Percentiles rank a stretch among this genome's conserved stretches.
Conservation (phyloP, 2,329 filamentous ascomycete genomes). For the Nigrospora osmanthi region DNA sequence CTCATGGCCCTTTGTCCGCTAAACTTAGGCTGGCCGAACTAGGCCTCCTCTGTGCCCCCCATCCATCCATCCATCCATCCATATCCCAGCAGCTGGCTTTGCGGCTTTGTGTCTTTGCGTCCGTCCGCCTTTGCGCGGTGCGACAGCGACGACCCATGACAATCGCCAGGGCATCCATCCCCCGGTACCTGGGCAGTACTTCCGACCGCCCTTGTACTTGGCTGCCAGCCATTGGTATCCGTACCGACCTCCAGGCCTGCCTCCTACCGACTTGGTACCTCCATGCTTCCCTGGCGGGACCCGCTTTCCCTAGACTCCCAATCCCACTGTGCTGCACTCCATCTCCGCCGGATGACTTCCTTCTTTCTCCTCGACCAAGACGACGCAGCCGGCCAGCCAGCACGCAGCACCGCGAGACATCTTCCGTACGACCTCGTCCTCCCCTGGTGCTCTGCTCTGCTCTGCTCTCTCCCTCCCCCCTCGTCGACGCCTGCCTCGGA, state of each 20-base stretch:
- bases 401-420: background rate
- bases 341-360: constrained; percentile 13
- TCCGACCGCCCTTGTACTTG: background rate
- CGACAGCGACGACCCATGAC: background rate
- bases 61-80: too few relatives aligned
- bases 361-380: constrained; percentile 20
- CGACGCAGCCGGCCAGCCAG: constrained; percentile 12
- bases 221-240: too few relatives aligned
- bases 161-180: background rate
- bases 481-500: background rate
- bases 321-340: constrained; percentile 7
- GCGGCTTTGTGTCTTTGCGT: too few relatives aligned
- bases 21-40: too few relatives aligned
- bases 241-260: too few relatives aligned
- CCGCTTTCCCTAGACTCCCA: constrained; percentile 7
- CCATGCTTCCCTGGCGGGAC: background rate
- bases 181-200: background rate
- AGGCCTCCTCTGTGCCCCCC: too few relatives aligned
- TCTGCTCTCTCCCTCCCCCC: background rate
- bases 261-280: too few relatives aligned
- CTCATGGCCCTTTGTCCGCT: too few relatives aligned
- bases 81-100: too few relatives aligned
- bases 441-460: constrained; percentile 7
- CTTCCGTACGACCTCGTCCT: constrained; percentile 18
- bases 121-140: too few relatives aligned